Base-by-base conservation (phyloP, 2,329 filamentous ascomycete genomes). In the Xylaria sp. region DNA sequence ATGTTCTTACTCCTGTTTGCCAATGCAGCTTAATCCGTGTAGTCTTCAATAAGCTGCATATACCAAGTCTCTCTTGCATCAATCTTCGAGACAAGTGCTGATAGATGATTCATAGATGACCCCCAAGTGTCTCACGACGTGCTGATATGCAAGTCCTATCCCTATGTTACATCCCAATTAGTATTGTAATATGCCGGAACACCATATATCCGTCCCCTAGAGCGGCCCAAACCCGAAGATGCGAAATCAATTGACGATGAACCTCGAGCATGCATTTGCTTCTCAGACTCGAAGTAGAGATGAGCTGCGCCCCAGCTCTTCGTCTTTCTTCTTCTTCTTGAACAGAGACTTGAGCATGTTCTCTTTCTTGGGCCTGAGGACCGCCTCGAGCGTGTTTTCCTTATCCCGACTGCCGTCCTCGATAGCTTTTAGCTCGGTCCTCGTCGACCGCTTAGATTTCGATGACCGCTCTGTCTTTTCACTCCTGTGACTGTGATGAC, bases 301-400 rank as follows among this genome's bases (percentile, higher is more conserved):
- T 2, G 64, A 60, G 40, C 57, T 59, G 47, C 60, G 62, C 44
- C 66, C 61, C 29, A 61, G 62, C 4, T 62, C 52, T 10, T 73
- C 68, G 3, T 72, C 69, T 5, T 64, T 77, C 73, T 83, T 83
- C 75, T 83, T 85, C 75, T 78, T 82, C 77, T 83, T 84, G 71
- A 87, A 87, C 59, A 87, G 66, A 2, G 79, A 75, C 76, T 86
- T 87, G 64, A 87, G 79, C 83, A 87, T 84, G 69, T 81, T 86
- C 40, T 82, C 78, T 63, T 78, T 78, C 64, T 75, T 75, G 9
- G 80, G 78, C 40, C 79, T 74, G n/a, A 83, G 64, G 2, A 80
- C 77, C 29, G 77, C 56, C n/a, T 78, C 76, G 48, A 77, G 66
- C 6, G 70, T 70, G 44, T 72, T 73, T 10, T 71, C 72, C 33